A percentile compares a stretch with the other conserved stretches of the same genome.
Conservation (phyloP, 2,329 filamentous ascomycete species). For the Ascochyta koolunga region DNA sequence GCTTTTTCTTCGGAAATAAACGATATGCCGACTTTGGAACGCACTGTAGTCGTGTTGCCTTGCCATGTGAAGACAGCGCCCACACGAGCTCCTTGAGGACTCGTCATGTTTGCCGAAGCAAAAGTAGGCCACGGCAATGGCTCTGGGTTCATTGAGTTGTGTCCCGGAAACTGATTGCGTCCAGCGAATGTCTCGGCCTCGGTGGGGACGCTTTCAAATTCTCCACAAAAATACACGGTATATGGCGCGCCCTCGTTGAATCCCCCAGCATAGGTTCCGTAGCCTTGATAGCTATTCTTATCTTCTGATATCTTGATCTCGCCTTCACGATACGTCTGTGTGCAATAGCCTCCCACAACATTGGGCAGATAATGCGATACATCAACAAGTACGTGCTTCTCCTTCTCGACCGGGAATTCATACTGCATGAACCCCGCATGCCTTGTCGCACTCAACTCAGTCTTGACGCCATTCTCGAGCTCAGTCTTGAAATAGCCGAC, state of each 20-base stretch:
- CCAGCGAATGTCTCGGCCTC: conserved; percentile 57
- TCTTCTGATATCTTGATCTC: conserved; percentile 29
- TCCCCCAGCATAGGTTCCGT: conserved; percentile 35
- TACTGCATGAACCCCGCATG: conserved; percentile 68
- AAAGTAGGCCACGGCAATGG: conserved; percentile 10
- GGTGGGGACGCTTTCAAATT: conserved; percentile 32
- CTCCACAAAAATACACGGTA: conserved; percentile 37
- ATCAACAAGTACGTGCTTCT: conserved; percentile 53
- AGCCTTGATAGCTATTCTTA: conserved; percentile 30
- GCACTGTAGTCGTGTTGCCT: conserved; percentile 43
- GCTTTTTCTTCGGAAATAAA: conserved; percentile 57
- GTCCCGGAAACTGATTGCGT: conserved; percentile 32
- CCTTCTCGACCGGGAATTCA: conserved; percentile 56
- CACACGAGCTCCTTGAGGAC: conserved; percentile 29
- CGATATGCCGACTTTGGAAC: conserved; percentile 57
- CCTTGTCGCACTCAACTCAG: conserved; percentile 63
- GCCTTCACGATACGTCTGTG: conserved; percentile 32
- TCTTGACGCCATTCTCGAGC: conserved; percentile 61
- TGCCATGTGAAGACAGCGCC: conserved; percentile 58
- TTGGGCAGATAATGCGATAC: conserved; percentile 50
- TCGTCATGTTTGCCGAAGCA: conserved; percentile 46
- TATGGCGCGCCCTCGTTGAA: conserved; percentile 42
- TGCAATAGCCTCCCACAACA: conserved; percentile 25
- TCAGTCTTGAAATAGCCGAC: conserved; percentile 68
- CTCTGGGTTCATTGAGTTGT: conserved; percentile 16